Conservation (phyloP, 352 stramenopile genomes). For the Aphanomyces invadans region DNA sequence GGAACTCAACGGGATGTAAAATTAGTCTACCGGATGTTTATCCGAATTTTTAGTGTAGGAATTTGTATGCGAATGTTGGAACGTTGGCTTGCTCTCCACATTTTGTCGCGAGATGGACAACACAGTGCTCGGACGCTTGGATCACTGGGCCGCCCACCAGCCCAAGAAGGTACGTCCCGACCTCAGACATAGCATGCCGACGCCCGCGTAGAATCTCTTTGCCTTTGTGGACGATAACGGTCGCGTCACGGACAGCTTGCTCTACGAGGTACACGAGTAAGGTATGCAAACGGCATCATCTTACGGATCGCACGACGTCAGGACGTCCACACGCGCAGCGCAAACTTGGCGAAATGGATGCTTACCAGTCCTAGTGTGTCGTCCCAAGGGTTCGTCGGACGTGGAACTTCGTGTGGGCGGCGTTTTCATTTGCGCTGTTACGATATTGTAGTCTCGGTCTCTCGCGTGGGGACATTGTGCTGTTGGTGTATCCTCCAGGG, state of each 20-base stretch:
- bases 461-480: constrained; percentile 64
- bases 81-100: background rate
- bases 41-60: background rate
- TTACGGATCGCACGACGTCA: constrained; percentile 25
- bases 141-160: background rate
- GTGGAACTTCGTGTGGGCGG: too few species aligned
- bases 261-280: constrained; percentile 36
- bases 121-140: constrained; percentile 8
- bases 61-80: background rate
- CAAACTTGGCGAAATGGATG: constrained; percentile 63
- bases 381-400: constrained; percentile 44
- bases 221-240: constrained; percentile 75
- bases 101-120: background rate
- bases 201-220: constrained; percentile 45
- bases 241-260: constrained; percentile 40
- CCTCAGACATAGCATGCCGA: too few species aligned
- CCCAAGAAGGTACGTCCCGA: constrained; percentile 6
- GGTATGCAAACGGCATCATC: constrained; percentile 10
- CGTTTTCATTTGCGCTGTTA: too few species aligned
- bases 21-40: background rate
- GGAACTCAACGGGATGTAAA: background rate
- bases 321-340: constrained; percentile 58
- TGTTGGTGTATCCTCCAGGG: constrained; percentile 96
- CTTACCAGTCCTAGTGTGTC: constrained; percentile 41
- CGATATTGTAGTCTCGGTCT: constrained; percentile 59